A percentile compares a stretch with the other conserved stretches of the same genome.
phyloP scores from a whole-genome alignment of 306 rosid genomes.

The Potentilla sterilis region DNA sequence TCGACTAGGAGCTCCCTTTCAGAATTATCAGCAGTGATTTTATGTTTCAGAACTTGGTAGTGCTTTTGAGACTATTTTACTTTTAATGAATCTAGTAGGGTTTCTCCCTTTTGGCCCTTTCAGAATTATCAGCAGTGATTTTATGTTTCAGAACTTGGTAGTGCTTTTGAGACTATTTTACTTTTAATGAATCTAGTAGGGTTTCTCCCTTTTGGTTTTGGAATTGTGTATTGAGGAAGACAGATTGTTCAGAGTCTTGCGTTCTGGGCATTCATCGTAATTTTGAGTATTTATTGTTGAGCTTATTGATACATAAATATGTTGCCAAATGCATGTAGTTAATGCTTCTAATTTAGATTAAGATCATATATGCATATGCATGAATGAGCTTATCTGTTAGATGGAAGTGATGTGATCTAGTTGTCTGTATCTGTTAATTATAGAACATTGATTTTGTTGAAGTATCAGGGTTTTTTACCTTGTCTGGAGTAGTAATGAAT shows the following conservation, averaged over 20 bases:
- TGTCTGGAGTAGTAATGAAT: no score
- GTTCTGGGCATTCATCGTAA: neutral
- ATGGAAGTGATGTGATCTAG: no score
- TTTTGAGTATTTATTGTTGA: conserved; percentile 16
- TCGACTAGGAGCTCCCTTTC: conserved; percentile 43
- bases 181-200: neutral
- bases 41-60: neutral
- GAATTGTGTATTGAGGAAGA: conserved; percentile 7
- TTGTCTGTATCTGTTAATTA: no score
- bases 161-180: neutral
- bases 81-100: neutral
- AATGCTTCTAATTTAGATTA: no score
- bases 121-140: neutral
- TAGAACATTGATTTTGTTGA: no score
- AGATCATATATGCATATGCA: no score
- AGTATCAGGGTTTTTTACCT: no score
- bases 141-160: neutral
- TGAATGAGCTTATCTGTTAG: no score
- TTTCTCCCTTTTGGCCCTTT: conserved; percentile 9
- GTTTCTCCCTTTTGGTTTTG: neutral
- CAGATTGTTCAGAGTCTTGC: neutral
- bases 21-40: neutral
- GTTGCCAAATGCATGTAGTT: neutral
- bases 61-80: neutral
- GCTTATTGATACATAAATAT: conserved; percentile 9